Evolutionary conservation across 768 basidiomycete genomes (phyloP), one percentile per base, ranked within the genome.

Genomic region (Suillus plorans): DNA sequence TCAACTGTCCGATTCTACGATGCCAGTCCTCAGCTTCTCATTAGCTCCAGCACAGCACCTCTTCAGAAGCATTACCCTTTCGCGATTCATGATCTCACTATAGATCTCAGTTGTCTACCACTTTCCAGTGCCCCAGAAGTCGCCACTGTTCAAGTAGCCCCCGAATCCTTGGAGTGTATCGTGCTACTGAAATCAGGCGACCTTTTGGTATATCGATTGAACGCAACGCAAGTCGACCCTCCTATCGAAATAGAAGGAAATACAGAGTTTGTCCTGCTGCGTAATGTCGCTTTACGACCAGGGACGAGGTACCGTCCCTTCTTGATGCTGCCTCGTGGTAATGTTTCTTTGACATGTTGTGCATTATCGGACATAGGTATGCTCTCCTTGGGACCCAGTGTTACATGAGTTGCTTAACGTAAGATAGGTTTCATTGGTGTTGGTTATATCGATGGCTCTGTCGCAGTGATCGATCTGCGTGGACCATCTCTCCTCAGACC

Each of bases 341-440:
- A 78, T 61, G 85, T 85, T 1, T 77, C 79, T 1, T 79, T 86
- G 4, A 80, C 82, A 5, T 81, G 85, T 22, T 85, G 82, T 70
- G 86, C 89, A 7, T 73, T 92, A 14, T 89, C 89, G 13, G 89
- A 94, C 72, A 84, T 92, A 57, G 94, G 94, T 90, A 64, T 71
- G 83, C 74, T 49, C 12, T 31, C 50, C 64, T 50, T 44, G 39
- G 50, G 3, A 25, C 37, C 18, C 57, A 47, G 7, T n/a, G 41
- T 20, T 52, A 18, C 37, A 22, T 22, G 10, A 20, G 37, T 59
- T 64, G 55, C 8, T 52, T 28, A 60, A 47, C 7, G 16, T 9
- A 34, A 37, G n/a, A 39, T 66, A 94, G 93, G 92, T 5, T 94
- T 96, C 74, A 74, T 94, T 52, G 92, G 94, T 2, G 81, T 88